Base-by-base conservation (phyloP, 371 early-diverging fungal genomes). In the Sporodiniella umbellata region DNA sequence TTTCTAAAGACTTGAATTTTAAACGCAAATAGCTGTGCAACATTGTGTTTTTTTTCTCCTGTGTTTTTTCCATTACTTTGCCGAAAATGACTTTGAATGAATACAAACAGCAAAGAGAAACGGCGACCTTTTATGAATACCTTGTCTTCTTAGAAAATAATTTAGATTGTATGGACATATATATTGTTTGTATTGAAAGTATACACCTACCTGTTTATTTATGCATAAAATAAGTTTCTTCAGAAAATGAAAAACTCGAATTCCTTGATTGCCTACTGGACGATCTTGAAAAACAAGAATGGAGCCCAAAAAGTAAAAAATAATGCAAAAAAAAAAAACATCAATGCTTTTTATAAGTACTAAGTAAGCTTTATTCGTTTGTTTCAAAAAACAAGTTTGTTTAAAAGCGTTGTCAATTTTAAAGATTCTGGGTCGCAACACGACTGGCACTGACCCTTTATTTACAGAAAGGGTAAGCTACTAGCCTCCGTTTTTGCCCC, bases 41-140 rank as follows among this genome's bases (percentile, higher is more conserved):
- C 91, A 25, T 52, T 54, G 31, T 88, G 53, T 58, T 22, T 12
- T 48, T 0, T 25, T 4, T 39, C 14, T 28, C 15, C 18, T 30
- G 7, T 10, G 26, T 45, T 30, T 25, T 28, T 26, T 28, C 30
- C 10, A 7, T 28, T 28, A 7, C 10, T 28, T 28, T 28, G 14
- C n/a, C 21, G 21, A 21, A 33, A 14, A 46, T 17, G 26, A 21
- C 46, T 11, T 25, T 48, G 14, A 17, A 48, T 14, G 21, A 39
- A 22, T 48, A 48, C 17, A 10, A 48, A 38, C 6, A 11, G 3
- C 22, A 47, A 35, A 15, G 3, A 28, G 1, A 33, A 35, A 19
- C 24, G 37, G 15, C 21, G 3, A 33, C 24, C 35, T 14, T 47
- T 22, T 47, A 23, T 8, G 35, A 47, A 2, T 47, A 35, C 35